Conservation (phyloP, 306 rosid species). For the Potentilla sterilis region DNA sequence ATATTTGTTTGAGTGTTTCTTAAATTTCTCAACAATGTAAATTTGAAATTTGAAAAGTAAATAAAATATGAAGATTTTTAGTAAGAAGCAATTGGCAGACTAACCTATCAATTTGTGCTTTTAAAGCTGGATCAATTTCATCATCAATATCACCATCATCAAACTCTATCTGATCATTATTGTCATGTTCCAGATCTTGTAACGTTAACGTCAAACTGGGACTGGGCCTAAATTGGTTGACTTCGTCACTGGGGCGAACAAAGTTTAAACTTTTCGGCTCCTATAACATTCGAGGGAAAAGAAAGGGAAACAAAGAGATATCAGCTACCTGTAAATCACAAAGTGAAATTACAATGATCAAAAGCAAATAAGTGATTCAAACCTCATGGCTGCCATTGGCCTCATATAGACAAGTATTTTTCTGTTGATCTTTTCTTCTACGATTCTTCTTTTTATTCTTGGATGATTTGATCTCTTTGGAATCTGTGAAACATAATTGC, state of each 20-base stretch:
- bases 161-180: conserved; percentile 38
- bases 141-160: conserved; percentile 70
- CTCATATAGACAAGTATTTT: conserved; percentile 41
- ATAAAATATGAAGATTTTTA: background rate
- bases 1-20: background rate
- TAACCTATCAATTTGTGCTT: conserved; percentile 84
- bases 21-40: background rate
- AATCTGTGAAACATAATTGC: conserved; percentile 43
- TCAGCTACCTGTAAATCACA: background rate
- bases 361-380: background rate
- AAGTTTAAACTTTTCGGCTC: background rate
- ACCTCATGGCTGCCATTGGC: conserved; percentile 54
- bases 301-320: background rate
- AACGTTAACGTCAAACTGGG: conserved; percentile 39
- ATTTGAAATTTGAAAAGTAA: background rate
- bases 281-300: conserved; percentile 2
- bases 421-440: conserved; percentile 62
- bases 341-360: conserved; percentile 21
- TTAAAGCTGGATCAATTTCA: conserved; percentile 81
- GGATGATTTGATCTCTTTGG: conserved; percentile 48
- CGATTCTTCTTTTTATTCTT: conserved; percentile 82
- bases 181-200: conserved; percentile 25
- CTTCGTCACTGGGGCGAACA: conserved; percentile 23
- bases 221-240: conserved; percentile 29
- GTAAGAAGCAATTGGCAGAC: background rate